Conservation (phyloP, 2,329 filamentous ascomycete species). For the Conoideocrella luteorostrata region DNA sequence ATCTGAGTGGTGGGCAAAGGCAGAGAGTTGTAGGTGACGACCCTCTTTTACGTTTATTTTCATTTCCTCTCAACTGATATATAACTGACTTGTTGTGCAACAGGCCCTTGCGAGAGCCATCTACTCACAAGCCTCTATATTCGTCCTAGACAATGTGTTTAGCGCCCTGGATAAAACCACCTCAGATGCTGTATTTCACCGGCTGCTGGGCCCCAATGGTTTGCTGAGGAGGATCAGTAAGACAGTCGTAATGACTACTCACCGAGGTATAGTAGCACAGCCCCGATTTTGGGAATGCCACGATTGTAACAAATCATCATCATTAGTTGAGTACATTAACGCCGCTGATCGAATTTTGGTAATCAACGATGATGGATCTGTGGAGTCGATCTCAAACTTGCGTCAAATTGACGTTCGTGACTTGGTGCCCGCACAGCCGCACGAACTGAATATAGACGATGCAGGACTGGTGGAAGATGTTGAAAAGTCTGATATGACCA, state of each 20-base stretch:
- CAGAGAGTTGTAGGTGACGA: constrained; percentile 18
- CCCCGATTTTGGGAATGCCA: too few relatives aligned
- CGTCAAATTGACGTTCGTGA: background rate
- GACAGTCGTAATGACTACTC: constrained; percentile 10
- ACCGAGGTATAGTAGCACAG: constrained; percentile 2
- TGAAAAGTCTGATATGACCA: too few relatives aligned
- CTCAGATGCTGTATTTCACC: background rate
- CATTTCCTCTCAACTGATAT: constrained; percentile 62
- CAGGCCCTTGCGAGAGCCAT: constrained; percentile 84
- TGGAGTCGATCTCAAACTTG: background rate
- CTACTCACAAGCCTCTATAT: constrained; percentile 83
- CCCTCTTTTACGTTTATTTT: background rate
- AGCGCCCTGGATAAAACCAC: constrained; percentile 65
- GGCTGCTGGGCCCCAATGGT: constrained; percentile 6
- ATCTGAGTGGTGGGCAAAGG: constrained; percentile 20
- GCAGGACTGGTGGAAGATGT: too few relatives aligned
- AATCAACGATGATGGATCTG: background rate
- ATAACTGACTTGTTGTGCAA: too few relatives aligned
- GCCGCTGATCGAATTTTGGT: background rate
- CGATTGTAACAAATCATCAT: background rate
- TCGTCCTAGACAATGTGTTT: constrained; percentile 80
- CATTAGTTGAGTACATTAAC: background rate
- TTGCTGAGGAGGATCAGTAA: constrained; percentile 2
- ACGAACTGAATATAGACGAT: background rate
- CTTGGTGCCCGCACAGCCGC: background rate